These are phyloP conservation scores for Marasmius fiardii DNA, from an alignment of 1,284 basidiomycete species.

Conservation along the genomic window DNA sequence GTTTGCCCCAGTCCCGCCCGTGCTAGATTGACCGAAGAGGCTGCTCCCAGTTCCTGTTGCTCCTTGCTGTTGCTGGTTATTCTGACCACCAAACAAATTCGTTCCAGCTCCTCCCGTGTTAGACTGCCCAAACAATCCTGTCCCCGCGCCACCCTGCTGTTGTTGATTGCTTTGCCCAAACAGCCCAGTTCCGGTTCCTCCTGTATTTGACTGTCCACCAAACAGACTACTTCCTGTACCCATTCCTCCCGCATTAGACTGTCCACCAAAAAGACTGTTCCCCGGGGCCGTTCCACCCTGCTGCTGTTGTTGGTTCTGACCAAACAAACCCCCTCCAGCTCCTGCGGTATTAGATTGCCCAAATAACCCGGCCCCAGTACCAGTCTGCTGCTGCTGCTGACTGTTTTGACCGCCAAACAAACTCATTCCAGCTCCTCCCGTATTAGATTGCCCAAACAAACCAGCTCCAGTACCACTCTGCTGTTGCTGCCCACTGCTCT, in stretches of 20 bases:
- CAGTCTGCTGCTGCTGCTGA: constrained; percentile 17
- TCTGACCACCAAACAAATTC: constrained; percentile 18
- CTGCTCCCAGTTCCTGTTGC: constrained; percentile 1
- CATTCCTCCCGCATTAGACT: constrained; percentile 20
- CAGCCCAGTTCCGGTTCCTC: constrained; percentile 8
- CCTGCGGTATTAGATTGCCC: constrained; percentile 23
- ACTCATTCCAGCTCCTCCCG: constrained; percentile 12
- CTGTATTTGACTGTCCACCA: constrained; percentile 22
- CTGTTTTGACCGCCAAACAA: constrained; percentile 23
- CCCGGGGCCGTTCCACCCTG: constrained; percentile 19
- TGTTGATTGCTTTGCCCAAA: constrained; percentile 13
- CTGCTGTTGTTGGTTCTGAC: constrained; percentile 19
- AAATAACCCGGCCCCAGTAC: constrained; percentile 21
- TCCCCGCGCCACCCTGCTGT: constrained; percentile 10
- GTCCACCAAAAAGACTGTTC: constrained; percentile 32
- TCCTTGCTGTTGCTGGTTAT: constrained; percentile 18
- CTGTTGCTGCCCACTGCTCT: constrained; percentile 17
- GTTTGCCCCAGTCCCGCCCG: no score
- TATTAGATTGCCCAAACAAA: constrained; percentile 8
- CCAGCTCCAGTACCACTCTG: constrained; percentile 15
- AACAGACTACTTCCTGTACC: constrained; percentile 28
- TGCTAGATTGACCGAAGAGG: constrained; percentile 4
- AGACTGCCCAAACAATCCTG: constrained; percentile 29
- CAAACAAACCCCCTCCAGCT: constrained; percentile 30
- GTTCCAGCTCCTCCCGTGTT: constrained; percentile 6